Conservation (phyloP, 371 early-diverging fungal genomes). For the Rhizoclosmatium hyalinum region DNA sequence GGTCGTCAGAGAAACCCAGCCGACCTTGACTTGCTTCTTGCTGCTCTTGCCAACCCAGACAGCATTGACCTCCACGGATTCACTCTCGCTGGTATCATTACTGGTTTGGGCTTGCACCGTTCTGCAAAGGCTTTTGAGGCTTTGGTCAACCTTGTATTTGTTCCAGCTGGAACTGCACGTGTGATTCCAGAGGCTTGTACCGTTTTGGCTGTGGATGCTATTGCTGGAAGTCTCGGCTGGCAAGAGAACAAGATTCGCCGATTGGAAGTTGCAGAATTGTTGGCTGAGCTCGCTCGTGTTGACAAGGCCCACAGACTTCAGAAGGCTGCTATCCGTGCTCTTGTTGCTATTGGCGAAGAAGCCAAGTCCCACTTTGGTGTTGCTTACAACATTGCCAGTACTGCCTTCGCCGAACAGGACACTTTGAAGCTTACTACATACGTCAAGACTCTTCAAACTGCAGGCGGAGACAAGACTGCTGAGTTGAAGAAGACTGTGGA, state of each 20-base stretch:
- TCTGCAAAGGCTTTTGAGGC: slow-evolving; percentile 53
- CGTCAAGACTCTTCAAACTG: slow-evolving; percentile 29
- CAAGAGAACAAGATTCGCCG: slow-evolving; percentile 37
- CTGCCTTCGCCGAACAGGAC: slow-evolving; percentile 48
- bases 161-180: not conserved
- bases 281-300: slow-evolving; percentile 40
- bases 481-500: slow-evolving; percentile 49
- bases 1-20: slow-evolving; percentile 52
- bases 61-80: slow-evolving; percentile 51
- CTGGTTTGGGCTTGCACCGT: slow-evolving; percentile 51
- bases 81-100: slow-evolving; percentile 41
- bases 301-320: slow-evolving; percentile 43
- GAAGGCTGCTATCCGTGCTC: slow-evolving; percentile 36
- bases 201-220: slow-evolving; percentile 39
- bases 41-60: slow-evolving; percentile 46
- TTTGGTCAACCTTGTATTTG: slow-evolving; percentile 42
- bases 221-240: slow-evolving; percentile 49
- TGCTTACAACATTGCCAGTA: slow-evolving; percentile 13
- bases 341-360: slow-evolving; percentile 41
- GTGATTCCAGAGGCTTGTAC: slow-evolving; percentile 46
- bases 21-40: slow-evolving; percentile 38
- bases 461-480: slow-evolving; percentile 29
- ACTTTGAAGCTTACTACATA: slow-evolving; percentile 34
- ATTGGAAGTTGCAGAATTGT: slow-evolving; percentile 41
- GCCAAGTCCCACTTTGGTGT: slow-evolving; percentile 22